These are phyloP conservation scores for Whalleya microplaca DNA, from an alignment of 2,329 filamentous ascomycete species.

Conservation along the genomic window DNA sequence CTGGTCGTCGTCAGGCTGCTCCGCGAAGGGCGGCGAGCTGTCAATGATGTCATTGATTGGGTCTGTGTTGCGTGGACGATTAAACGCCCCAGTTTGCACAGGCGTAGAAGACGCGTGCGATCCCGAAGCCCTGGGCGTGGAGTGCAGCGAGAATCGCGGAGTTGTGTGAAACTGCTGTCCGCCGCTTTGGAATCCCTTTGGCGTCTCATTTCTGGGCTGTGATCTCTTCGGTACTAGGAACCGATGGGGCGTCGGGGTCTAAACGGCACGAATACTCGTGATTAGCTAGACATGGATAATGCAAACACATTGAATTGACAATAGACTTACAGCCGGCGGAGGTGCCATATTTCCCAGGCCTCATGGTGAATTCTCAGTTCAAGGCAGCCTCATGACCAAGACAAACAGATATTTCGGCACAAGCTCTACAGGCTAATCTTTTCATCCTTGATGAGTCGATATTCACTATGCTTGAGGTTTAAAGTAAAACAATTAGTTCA, in stretches of 20 bases:
- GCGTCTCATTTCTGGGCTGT: slow-evolving; percentile 32
- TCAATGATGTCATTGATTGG: slow-evolving; percentile 31
- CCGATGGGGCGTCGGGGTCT: slow-evolving; percentile 39
- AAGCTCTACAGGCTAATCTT: background rate
- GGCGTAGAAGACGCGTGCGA: slow-evolving; percentile 23
- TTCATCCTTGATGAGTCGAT: background rate
- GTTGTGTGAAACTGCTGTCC: slow-evolving; percentile 39
- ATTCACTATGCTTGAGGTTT: background rate
- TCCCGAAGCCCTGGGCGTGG: slow-evolving; percentile 29
- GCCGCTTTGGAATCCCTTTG: slow-evolving; percentile 29
- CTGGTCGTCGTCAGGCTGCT: background rate
- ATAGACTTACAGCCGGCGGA: slow-evolving; percentile 30
- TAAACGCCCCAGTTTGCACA: slow-evolving; percentile 20
- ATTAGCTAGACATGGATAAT: background rate
- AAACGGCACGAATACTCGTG: background rate
- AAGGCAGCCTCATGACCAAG: background rate
- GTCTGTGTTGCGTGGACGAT: slow-evolving; percentile 23
- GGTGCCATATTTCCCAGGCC: slow-evolving; percentile 25
- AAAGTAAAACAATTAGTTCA: background rate
- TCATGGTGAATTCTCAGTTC: background rate
- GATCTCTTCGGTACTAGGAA: slow-evolving; percentile 38
- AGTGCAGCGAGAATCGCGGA: slow-evolving; percentile 38
- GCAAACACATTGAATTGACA: background rate
- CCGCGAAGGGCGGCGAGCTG: slow-evolving; percentile 32
- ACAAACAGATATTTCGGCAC: background rate